A percentile compares a stretch with the other conserved stretches of the same genome.
Conservation (phyloP, 441 rosid species). For the Croton laevigatus region DNA sequence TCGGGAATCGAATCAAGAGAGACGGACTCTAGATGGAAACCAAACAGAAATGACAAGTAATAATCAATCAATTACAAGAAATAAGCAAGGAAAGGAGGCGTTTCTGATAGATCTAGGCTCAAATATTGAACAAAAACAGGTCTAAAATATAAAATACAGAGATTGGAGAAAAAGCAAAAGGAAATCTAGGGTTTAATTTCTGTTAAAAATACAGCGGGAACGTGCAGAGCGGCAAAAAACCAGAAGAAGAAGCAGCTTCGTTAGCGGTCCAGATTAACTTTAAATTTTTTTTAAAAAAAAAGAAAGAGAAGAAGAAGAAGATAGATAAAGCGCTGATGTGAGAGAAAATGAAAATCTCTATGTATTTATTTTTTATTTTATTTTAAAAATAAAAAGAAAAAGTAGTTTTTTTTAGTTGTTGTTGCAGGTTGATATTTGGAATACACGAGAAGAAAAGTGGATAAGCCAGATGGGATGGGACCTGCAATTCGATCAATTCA, state of each 20-base stretch:
- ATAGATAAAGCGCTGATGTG: slow-evolving; percentile 17
- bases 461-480: slow-evolving; percentile 24
- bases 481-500: slow-evolving; percentile 4
- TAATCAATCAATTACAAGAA: background rate
- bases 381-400: background rate
- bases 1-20: slow-evolving; percentile 6
- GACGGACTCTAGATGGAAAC: slow-evolving; percentile 9
- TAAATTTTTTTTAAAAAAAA: background rate
- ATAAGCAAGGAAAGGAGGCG: background rate
- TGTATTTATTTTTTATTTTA: background rate
- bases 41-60: background rate
- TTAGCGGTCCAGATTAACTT: slow-evolving; percentile 63
- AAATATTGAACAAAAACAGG: background rate
- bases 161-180: slow-evolving; percentile 1
- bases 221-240: slow-evolving; percentile 70
- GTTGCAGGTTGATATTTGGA: slow-evolving; percentile 27
- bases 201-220: slow-evolving; percentile 48
- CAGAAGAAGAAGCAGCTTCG: slow-evolving; percentile 40
- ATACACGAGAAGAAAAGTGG: slow-evolving; percentile 39
- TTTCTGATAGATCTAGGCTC: slow-evolving; percentile 34
- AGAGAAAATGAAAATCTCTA: background rate
- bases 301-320: slow-evolving; percentile 9
- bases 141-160: background rate
- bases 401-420: background rate
- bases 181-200: slow-evolving; percentile 20